Conservation (phyloP, 805 yeast species). For the Allodekkera sacchari region DNA sequence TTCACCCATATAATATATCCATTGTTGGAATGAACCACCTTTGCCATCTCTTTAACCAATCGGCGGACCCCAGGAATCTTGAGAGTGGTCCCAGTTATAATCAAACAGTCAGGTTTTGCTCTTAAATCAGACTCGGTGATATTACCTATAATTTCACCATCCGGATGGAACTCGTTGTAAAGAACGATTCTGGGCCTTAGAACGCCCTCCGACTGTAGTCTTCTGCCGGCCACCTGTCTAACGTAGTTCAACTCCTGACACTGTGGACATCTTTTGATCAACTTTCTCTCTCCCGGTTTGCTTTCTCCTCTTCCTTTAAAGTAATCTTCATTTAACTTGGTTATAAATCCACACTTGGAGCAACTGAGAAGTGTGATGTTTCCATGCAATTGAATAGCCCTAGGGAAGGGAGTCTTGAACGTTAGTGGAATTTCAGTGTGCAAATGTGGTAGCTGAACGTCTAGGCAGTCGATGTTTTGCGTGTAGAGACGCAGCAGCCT, state of each 20-base stretch:
- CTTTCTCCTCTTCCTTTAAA: slow-evolving; percentile 26
- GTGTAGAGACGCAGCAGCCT: slow-evolving; percentile 71
- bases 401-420: slow-evolving; percentile 31
- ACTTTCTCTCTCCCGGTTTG: slow-evolving; percentile 10
- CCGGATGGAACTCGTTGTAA: slow-evolving; percentile 76
- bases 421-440: slow-evolving; percentile 42
- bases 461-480: slow-evolving; percentile 82
- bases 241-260: slow-evolving; percentile 52
- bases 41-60: slow-evolving; percentile 52
- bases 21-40: slow-evolving; percentile 43
- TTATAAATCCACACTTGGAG: slow-evolving; percentile 60
- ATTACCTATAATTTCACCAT: slow-evolving; percentile 78
- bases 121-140: slow-evolving; percentile 60
- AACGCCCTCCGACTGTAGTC: slow-evolving; percentile 53
- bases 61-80: slow-evolving; percentile 70
- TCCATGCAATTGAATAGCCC: slow-evolving; percentile 78
- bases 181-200: slow-evolving; percentile 59
- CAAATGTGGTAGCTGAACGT: slow-evolving; percentile 44
- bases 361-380: slow-evolving; percentile 67
- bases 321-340: slow-evolving; percentile 42
- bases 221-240: slow-evolving; percentile 53
- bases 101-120: slow-evolving; percentile 63
- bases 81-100: slow-evolving; percentile 79
- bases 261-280: slow-evolving; percentile 53
- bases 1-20: slow-evolving; percentile 60